Conservation (phyloP, 139 green algal species). For the Microglena sp. region DNA sequence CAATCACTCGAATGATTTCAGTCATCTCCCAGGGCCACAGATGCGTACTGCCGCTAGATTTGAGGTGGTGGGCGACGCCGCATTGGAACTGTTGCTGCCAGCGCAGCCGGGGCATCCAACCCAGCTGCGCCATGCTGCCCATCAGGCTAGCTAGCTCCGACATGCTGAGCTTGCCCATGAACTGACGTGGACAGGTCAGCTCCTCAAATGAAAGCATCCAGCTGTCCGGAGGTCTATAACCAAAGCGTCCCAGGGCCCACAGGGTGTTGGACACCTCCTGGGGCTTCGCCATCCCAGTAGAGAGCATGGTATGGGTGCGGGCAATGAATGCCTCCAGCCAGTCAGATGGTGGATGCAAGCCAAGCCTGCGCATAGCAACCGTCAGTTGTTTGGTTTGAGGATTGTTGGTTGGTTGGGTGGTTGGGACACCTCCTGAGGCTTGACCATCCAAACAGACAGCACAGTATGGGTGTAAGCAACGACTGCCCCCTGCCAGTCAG, state of each 20-base stretch:
- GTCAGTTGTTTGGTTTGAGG: too few species aligned
- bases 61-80: not conserved
- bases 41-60: not conserved
- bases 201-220: not conserved
- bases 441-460: too few species aligned
- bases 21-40: slow-evolving; percentile 1
- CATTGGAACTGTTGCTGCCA: not conserved
- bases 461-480: too few species aligned
- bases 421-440: too few species aligned
- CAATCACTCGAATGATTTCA: not conserved
- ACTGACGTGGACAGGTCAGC: too few species aligned
- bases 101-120: not conserved
- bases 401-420: too few species aligned
- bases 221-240: not conserved
- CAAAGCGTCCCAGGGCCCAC: not conserved
- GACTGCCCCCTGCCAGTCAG: too few species aligned
- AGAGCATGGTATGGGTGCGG: not conserved
- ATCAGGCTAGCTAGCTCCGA: not conserved
- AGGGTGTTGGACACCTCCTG: slow-evolving; percentile 1
- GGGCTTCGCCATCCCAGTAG: not conserved
- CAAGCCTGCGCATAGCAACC: not conserved
- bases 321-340: not conserved
- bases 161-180: not conserved
- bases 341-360: not conserved
- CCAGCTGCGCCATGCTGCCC: not conserved